Evolutionary conservation across 495 filamentous ascomycete species (phyloP), one percentile per base, ranked within the genome.

Genomic region (Collariella sp.): DNA sequence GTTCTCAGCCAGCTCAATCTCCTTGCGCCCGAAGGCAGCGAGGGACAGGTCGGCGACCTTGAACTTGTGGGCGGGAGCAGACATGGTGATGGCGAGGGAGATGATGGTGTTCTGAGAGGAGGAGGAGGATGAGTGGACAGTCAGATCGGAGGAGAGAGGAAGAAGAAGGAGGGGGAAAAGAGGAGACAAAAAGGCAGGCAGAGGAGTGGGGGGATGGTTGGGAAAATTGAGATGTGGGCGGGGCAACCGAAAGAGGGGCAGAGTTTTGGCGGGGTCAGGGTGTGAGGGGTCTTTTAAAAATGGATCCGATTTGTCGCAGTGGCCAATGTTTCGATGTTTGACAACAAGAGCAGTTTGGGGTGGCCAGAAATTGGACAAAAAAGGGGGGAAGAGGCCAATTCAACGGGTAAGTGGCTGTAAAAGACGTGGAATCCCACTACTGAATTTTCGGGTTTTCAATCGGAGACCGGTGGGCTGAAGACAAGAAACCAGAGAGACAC

Each of bases 21-120:
- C 93, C 70, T 91, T 91, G 77, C 93, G 93, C 73, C 93, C 93
- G 70, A 98, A 98, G 71, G 93, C 93, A 67, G 93, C 91, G 69
- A 97, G 83, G 68, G 86, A 88, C 74, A 98, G 87, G 79, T 98
- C 93, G 66, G 91, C 89, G 78, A 98, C 90, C 87, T 97, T 95
- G 84, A 85, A 93, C 72, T 87, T 91, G 69, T 84, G 78, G 62
- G 91, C 91, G 72, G 91, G 91, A 68, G 89, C 85, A 78, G 80
- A 67, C 76, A 80, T 85, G 67, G 52, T 70, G 62, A 11, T 35
- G 36, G 24, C 7, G 36, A 39, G 46, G 57, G 36, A 19, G 47
- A n/a, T n/a, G n/a, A n/a, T n/a, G n/a, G n/a, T n/a, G 39, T 58
- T 16, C 24, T 40, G 13, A 19, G 41, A 50, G 31, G n/a, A 41